Evolutionary conservation across 345 rosid species (phyloP), one percentile per base, ranked within the genome.

Genomic region (Pistacia vera): DNA sequence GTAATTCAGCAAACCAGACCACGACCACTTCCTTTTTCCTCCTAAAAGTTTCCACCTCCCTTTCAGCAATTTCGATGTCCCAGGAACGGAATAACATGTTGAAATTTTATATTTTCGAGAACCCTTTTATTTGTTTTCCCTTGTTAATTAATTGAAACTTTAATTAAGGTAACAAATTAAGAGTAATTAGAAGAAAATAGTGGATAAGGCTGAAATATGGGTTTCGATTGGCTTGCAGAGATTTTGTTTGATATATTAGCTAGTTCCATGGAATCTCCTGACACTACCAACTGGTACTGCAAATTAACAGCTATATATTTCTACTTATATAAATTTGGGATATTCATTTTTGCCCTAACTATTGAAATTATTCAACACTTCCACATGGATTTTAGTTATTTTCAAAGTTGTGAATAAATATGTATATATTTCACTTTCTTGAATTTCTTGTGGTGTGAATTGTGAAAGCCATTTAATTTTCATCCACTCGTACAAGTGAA

Each of bases 181-280:
- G 64, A 11, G 0, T 60, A 13, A 10, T 33, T 41, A 54, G 2
- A 54, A 6, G 2, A 54, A 54, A 54, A 16, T 54, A 61, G 64
- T 28, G 64, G 38, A 28, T 4, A 28, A 61, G 38, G 64, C 12
- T 61, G 17, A 28, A 11, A 11, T 4, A 4, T 28, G 35, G 8
- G 57, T 13, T 4, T 13, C 16, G n/a, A 30, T 5, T 65, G 60
- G 76, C 2, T 59, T 72, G 51, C 51, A 49, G 28, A 11, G 74
- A 35, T 62, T 36, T 57, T 52, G 55, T 46, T 70, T 22, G 51
- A 17, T 9, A 60, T 48, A 14, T 60, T 25, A n/a, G 18, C 35
- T 44, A n/a, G 12, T 33, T 44, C 18, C n/a, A 13, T 30, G 58
- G 78, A 49, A 56, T 68, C 75, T 68, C 62, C 75, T 73, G 78